Conservation (phyloP, 2,329 filamentous ascomycete species). For the Verticillium zaregamsianum region DNA sequence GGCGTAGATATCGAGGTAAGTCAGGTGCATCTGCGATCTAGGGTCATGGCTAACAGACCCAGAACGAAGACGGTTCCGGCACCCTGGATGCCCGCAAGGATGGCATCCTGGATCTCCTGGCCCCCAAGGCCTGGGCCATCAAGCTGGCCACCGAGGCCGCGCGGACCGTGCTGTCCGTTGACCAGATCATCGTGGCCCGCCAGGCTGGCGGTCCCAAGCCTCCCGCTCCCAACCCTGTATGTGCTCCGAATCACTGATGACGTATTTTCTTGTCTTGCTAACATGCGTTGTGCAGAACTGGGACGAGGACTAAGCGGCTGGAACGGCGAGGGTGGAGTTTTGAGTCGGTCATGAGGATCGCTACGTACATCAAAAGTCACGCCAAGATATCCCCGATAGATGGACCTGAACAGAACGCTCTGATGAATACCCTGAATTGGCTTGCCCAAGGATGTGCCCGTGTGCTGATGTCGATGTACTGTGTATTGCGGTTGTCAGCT, state of each 20-base stretch:
- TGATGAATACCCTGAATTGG: not conserved
- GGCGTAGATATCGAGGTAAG: conserved; percentile 86
- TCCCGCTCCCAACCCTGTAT: conserved; percentile 79
- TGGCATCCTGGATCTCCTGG: conserved; percentile 87
- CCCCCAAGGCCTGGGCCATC: conserved; percentile 94
- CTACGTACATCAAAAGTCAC: conserved; percentile 1
- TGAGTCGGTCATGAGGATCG: not conserved
- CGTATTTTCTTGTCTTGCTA: conserved; percentile 15
- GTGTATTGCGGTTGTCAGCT: too few relatives aligned
- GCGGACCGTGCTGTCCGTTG: conserved; percentile 88
- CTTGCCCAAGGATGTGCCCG: not conserved
- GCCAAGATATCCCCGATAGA: conserved; percentile 3
- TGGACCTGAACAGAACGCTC: not conserved
- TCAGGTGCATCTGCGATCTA: conserved; percentile 1
- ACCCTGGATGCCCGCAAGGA: conserved; percentile 81
- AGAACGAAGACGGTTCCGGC: conserved; percentile 75
- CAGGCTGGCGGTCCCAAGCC: conserved; percentile 97
- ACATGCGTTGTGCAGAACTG: conserved; percentile 44
- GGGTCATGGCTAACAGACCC: conserved; percentile 11
- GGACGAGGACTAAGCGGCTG: conserved; percentile 51
- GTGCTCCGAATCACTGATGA: conserved; percentile 16
- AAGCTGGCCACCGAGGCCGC: conserved; percentile 94
- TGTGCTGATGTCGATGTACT: not conserved
- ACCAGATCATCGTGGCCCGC: conserved; percentile 97
- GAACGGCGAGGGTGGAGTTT: conserved; percentile 13